These are phyloP conservation scores for Juncus effusus DNA, from an alignment of 176 grass and related monocot genomes.

Conservation along the genomic window DNA sequence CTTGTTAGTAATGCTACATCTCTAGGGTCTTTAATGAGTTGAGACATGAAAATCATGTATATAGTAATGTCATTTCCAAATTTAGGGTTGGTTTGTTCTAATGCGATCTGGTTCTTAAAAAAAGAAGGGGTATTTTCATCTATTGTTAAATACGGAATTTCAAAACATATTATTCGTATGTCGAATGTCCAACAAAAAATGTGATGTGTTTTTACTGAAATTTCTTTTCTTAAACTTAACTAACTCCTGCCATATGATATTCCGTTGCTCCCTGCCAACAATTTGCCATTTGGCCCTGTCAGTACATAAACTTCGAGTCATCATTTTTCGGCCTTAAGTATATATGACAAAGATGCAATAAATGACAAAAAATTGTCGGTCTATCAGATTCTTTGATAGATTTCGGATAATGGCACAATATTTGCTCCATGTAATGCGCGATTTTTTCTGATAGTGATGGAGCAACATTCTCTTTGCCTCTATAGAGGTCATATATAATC, in stretches of 20 bases:
- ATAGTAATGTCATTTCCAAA: background rate
- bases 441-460: no score
- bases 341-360: constrained; percentile 15
- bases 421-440: no score
- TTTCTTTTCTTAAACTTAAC: background rate
- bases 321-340: constrained; percentile 1
- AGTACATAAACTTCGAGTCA: no score
- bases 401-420: no score
- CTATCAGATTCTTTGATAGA: no score
- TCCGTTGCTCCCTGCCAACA: no score
- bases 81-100: background rate
- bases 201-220: no score
- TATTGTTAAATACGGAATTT: background rate
- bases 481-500: no score
- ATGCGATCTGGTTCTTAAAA: background rate
- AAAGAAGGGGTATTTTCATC: background rate
- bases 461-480: no score
- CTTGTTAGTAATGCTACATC: background rate
- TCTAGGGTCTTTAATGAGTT: background rate
- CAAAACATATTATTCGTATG: background rate
- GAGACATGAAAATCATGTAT: constrained; percentile 1
- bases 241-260: no score
- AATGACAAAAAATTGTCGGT: background rate
- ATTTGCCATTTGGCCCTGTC: no score
- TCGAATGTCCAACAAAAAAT: background rate